Evolutionary conservation across 306 rosid species (phyloP), one percentile per base, ranked within the genome.

Genomic region (Quercus engelmannii): DNA sequence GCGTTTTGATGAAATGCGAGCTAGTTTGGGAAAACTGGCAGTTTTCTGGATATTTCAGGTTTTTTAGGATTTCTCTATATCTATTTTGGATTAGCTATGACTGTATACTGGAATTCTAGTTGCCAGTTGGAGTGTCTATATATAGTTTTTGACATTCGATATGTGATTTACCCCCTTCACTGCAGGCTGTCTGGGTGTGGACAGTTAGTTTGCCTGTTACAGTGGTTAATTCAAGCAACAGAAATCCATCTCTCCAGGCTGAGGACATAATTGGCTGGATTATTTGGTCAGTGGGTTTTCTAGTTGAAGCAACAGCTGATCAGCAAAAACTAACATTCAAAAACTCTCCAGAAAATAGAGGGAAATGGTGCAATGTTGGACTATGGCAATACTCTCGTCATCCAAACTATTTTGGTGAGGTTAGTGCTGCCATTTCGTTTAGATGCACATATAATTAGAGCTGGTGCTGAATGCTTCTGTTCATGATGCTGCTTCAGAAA

Each of bases 171-270:
- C 61, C 61, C 13, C 43, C 43, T 65, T 77, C 19, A 15, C 67
- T 87, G 72, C 89, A 95, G 99, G 98, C 98, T 79, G 90, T 90
- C 70, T 95, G 99, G 99, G 98, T 95, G 63, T 95, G 99, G 98
- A 54, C 94, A 30, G 99, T 95, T 81, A 93, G 98, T 83, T 91
- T 93, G 80, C 99, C 98, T 25, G 90, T 93, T 55, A 95, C 98
- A 1, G 73, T 95, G 56, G 96, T 91, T 59, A 95, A 95, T 88
- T 90, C 98, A 59, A 91, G 92, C 78, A 74, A 78, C 86, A 81
- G 86, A 76, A 88, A 82, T 65, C 96, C 99, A 71, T 79, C 84
- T 52, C 71, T 90, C n/a, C 85, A 82, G 70, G 78, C 89, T 79
- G 91, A 35, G 6, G 99, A 93, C 84, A 80, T 93, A 74, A 75